phyloP scores from a whole-genome alignment of 148 eudicot species.

The Chenopodium quinoa region DNA sequence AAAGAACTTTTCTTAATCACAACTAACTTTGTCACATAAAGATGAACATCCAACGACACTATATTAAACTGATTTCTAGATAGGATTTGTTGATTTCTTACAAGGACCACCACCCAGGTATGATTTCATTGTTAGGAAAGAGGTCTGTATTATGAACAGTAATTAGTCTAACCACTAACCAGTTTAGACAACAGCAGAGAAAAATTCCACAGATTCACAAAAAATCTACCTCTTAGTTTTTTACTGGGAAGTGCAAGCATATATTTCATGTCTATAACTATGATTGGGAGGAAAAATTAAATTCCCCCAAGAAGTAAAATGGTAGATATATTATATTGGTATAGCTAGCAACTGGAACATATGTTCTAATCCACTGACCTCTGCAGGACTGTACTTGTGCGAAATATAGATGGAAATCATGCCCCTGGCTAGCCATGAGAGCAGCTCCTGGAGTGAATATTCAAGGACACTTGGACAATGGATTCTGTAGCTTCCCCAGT shows the following conservation, averaged over 20 bases:
- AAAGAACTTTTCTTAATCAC: not conserved
- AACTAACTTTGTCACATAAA: not conserved
- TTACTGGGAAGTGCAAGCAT: not conserved
- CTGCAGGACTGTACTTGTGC: constrained; percentile 57
- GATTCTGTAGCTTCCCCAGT: constrained; percentile 87
- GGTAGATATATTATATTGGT: not conserved
- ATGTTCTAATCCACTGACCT: constrained; percentile 45
- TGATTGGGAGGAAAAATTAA: not conserved
- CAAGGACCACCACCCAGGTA: not conserved
- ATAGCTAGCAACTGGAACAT: not conserved
- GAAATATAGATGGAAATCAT: constrained; percentile 65
- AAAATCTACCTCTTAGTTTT: not conserved
- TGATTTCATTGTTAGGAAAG: not conserved
- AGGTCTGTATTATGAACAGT: no score
- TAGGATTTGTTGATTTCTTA: not conserved
- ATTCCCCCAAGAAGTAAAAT: not conserved
- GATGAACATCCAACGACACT: not conserved
- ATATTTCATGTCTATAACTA: not conserved
- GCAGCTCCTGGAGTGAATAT: constrained; percentile 69
- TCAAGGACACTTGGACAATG: constrained; percentile 62
- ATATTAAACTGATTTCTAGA: not conserved
- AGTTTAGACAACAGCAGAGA: not conserved
- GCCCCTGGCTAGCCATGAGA: constrained; percentile 75
- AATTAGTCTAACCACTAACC: not conserved
- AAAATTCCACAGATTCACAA: not conserved